Base-by-base conservation (phyloP, 768 basidiomycete species). In the Filobasidium wieringae region DNA sequence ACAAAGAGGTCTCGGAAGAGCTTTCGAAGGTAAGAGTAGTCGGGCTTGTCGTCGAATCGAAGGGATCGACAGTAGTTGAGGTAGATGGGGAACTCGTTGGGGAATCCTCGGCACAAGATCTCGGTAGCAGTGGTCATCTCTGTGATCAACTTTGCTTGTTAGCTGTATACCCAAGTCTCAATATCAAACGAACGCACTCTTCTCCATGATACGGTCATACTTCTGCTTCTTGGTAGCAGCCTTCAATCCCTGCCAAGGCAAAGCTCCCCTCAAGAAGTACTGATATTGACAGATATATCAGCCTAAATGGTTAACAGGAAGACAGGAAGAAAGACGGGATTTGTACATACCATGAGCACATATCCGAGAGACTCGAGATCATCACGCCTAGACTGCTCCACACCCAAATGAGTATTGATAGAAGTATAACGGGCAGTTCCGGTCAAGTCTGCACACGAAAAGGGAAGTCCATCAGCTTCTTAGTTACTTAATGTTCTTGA, bases 201-300 rank as follows among this genome's bases (percentile, higher is more conserved):
- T 99, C 78, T 99, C 95, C 95, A 99, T 99, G 79, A 99, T 99
- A 60, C 95, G 86, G 77, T 97, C 95, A 76, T 97, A 97, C 79
- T 99, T 99, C 81, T 99, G 95, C 83, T 99, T 99, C 88, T 99
- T 99, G 59, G 95, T 99, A 37, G 93, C 93, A 60, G 95, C 95
- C 79, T 99, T 99, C 73, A 99, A 83, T 59, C 95, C 95, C 76
- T 99, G 95, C 93, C 93, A 99, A 31, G 93, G 93, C 41, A 99
- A 82, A 57, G 89, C 86, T 50, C 93, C 95, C 63, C 93, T 90
- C 64, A 99, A 85, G 83, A 99, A 99, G 80, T 99, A 99, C 68
- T 69, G 50, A 5, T 22, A 15, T 17, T 22, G 37, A 15, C 4
- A 11, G 5, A 15, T 17, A 4, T 11, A 40, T 40, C 37, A 11